Conservation (phyloP, 2,329 filamentous ascomycete species). For the Penicillium sp. region DNA sequence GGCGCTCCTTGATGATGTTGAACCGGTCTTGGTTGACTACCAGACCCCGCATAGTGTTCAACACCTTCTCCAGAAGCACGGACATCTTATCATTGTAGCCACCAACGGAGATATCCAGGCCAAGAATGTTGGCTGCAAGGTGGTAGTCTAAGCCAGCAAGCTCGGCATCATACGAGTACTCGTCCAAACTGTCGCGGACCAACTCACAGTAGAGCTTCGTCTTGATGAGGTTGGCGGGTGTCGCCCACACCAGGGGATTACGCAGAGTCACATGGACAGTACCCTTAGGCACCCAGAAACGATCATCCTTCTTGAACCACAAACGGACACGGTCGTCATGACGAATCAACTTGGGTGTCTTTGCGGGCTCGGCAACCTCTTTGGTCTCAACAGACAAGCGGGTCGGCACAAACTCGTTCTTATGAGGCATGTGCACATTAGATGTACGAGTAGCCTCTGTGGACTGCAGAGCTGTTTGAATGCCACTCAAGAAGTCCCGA, state of each 20-base stretch:
- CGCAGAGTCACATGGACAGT: constrained; percentile 81
- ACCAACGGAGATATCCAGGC: constrained; percentile 77
- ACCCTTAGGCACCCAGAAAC: constrained; percentile 96
- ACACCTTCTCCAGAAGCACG: constrained; percentile 86
- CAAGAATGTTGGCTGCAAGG: constrained; percentile 73
- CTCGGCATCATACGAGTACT: constrained; percentile 96
- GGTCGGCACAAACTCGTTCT: constrained; percentile 94
- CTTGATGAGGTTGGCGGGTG: constrained; percentile 78
- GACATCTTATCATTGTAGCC: constrained; percentile 97
- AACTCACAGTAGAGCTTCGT: constrained; percentile 81
- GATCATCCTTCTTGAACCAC: constrained; percentile 99
- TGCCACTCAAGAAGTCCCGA: constrained; percentile 72
- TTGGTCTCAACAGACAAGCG: constrained; percentile 95
- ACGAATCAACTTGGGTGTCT: constrained; percentile 79
- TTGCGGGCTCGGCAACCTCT: constrained; percentile 75
- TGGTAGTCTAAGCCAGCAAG: constrained; percentile 86
- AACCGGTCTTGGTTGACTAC: constrained; percentile 87
- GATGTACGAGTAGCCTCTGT: constrained; percentile 65
- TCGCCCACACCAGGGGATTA: constrained; percentile 79
- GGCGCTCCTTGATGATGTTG: constrained; percentile 85
- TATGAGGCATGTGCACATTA: constrained; percentile 84
- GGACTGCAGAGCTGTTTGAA: constrained; percentile 68
- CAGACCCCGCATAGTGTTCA: constrained; percentile 81
- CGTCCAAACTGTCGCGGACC: constrained; percentile 84
- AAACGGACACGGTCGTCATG: constrained; percentile 80